Evolutionary conservation across 768 basidiomycete species (phyloP), one percentile per base, ranked within the genome.

Genomic region (Pilatotrama ljubarskyi): DNA sequence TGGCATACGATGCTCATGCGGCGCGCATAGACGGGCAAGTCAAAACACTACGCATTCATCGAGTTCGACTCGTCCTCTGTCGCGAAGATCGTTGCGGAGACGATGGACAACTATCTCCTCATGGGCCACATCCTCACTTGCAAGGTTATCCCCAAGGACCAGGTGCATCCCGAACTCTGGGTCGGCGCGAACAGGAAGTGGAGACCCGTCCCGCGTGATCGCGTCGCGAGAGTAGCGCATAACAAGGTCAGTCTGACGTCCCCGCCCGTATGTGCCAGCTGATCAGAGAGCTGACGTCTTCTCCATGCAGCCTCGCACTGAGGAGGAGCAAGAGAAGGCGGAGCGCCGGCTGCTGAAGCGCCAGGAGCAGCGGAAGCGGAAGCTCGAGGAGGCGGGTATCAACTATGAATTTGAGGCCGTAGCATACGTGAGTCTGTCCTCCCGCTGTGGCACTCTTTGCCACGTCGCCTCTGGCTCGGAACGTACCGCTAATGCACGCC

Each of bases 41-140:
- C 96, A 46, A 99, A 98, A 75, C 96, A 98, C 74, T 98, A 96
- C 74, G 96, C 86, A 2, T 98, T 96, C 79, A 80, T 99, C 68
- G 96, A 98, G 74, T 97, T 99, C 72, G 85, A 87, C 55, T 95
- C 93, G 42, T 82, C 85, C 18, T 81, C 88, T 0, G 95, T 98
- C 29, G 95, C 97, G 0, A 77, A 95, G 69, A 98, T 99, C 63
- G 97, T 97, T 8, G 89, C 91, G 1, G 97, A 98, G 69, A 98
- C 96, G 44, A 98, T 98, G 97, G 87, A 99, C 80, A 98, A 97
- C 77, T 99, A 98, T 74, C 83, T 99, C 38, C 80, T 99, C 64
- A 84, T 90, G 82, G 95, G 96, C 7, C 96, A 97, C 70, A 90
- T 99, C 63, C 81, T 99, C 55, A 85, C 84, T 43, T 98, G 96